Conservation (phyloP, 148 eudicot species). For the Nepenthes gracilis region DNA sequence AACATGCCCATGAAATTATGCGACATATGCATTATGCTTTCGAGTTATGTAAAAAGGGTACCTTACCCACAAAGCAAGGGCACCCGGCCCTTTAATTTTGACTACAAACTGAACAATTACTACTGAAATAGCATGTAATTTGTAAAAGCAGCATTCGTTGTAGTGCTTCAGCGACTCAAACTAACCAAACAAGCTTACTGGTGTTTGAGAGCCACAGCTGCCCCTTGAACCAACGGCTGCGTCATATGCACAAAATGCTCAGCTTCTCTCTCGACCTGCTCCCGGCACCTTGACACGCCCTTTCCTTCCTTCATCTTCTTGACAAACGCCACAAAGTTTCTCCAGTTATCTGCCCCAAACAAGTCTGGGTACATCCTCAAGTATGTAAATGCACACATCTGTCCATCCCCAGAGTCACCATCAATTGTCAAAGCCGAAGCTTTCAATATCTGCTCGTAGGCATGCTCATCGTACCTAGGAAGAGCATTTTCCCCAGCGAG, state of each 20-base stretch:
- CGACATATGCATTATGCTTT: too few relatives aligned
- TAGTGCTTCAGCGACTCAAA: too few relatives aligned
- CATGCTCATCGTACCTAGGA: conserved; percentile 48
- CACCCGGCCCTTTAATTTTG: too few relatives aligned
- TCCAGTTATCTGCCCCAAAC: conserved; percentile 55
- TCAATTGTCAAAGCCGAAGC: conserved; percentile 30
- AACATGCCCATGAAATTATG: too few relatives aligned
- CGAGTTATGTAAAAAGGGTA: too few relatives aligned
- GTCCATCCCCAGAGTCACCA: conserved; percentile 21
- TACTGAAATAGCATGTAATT: too few relatives aligned
- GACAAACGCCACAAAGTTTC: conserved; percentile 51
- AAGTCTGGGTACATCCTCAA: conserved; percentile 54
- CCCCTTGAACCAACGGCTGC: conserved; percentile 60
- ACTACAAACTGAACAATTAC: too few relatives aligned
- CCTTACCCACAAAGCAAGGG: too few relatives aligned
- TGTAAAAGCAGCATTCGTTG: too few relatives aligned
- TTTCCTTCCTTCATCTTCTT: conserved; percentile 53
- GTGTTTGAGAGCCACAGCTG: conserved; percentile 69
- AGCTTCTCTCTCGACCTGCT: conserved; percentile 79
- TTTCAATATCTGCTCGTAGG: conserved; percentile 41
- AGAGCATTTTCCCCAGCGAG: conserved; percentile 67
- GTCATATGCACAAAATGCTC: conserved; percentile 80
- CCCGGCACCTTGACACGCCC: conserved; percentile 41
- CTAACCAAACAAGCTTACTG: conserved; percentile 1
- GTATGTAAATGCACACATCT: conserved; percentile 82